Percentiles rank a stretch among this genome's conserved stretches.
phyloP scores from a whole-genome alignment of 2,329 filamentous ascomycete species.

The Fusarium annulatum region DNA sequence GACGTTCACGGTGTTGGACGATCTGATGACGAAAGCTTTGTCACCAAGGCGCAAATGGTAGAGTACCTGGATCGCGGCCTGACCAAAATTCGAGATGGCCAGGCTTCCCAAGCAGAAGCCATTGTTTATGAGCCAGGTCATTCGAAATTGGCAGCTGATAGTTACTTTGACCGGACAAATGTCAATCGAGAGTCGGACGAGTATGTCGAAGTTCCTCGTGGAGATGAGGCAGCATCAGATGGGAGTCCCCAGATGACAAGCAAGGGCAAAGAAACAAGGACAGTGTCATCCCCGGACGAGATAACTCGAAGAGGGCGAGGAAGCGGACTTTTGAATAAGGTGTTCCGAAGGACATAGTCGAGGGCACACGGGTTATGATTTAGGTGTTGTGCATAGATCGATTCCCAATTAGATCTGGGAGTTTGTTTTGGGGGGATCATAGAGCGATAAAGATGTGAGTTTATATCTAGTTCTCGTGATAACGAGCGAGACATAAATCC shows the following conservation, averaged over 20 bases:
- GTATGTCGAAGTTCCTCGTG: conserved; percentile 50
- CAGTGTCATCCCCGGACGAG: conserved; percentile 30
- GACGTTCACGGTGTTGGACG: conserved; percentile 49
- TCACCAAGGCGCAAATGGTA: conserved; percentile 60
- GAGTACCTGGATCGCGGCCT: conserved; percentile 60
- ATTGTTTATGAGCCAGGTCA: conserved; percentile 43
- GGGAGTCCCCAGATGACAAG: conserved; percentile 27
- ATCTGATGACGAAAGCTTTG: conserved; percentile 52
- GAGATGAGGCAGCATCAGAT: conserved; percentile 39
- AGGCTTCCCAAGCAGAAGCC: conserved; percentile 28
- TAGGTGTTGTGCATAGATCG: not conserved
- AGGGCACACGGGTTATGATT: conserved; percentile 6
- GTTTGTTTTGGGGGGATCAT: not conserved
- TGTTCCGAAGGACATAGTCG: conserved; percentile 48
- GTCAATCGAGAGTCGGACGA: conserved; percentile 47
- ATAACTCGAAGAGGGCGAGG: conserved; percentile 44
- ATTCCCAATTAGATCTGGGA: not conserved
- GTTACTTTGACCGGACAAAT: conserved; percentile 44
- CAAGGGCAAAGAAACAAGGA: conserved; percentile 39
- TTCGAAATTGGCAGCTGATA: conserved; percentile 48
- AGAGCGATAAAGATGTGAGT: not conserved
- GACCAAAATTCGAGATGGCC: conserved; percentile 54
- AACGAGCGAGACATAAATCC: not conserved
- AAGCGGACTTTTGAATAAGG: conserved; percentile 50
- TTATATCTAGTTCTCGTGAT: not conserved